Percentiles rank a stretch among this genome's conserved stretches.
phyloP scores from a whole-genome alignment of 2,329 filamentous ascomycete species.

The Thielaviopsis musarum region DNA sequence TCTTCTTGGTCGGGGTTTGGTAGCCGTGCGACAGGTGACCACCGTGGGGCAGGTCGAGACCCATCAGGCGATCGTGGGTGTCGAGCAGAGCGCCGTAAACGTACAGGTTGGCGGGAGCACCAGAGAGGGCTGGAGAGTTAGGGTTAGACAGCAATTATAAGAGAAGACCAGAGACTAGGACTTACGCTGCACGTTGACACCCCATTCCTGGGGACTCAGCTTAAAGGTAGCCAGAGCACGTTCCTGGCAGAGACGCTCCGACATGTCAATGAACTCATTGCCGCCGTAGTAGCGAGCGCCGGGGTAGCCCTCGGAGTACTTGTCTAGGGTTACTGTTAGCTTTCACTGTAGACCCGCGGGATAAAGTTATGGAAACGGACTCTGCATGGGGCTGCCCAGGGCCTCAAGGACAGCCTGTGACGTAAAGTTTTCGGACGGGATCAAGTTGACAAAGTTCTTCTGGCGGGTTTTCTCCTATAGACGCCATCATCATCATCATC shows the following conservation, averaged over 20 bases:
- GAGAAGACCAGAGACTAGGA: slow-evolving; percentile 10
- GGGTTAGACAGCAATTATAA: slow-evolving; percentile 11
- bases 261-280: slow-evolving; percentile 87
- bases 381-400: slow-evolving; percentile 87
- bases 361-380: slow-evolving; percentile 28
- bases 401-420: slow-evolving; percentile 86
- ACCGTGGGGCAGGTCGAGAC: slow-evolving; percentile 87
- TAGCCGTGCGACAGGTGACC: slow-evolving; percentile 95
- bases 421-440: slow-evolving; percentile 90
- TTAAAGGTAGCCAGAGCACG: slow-evolving; percentile 78
- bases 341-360: background rate
- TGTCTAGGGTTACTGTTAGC: slow-evolving; percentile 39
- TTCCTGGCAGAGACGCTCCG: slow-evolving; percentile 78
- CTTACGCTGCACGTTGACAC: slow-evolving; percentile 84
- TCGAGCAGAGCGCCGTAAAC: slow-evolving; percentile 90
- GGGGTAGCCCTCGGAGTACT: slow-evolving; percentile 97
- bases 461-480: slow-evolving; percentile 80
- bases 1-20: slow-evolving; percentile 85
- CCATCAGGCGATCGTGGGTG: slow-evolving; percentile 91
- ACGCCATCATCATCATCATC: background rate
- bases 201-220: slow-evolving; percentile 74
- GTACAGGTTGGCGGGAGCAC: slow-evolving; percentile 61
- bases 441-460: slow-evolving; percentile 96
- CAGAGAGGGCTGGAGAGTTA: slow-evolving; percentile 51
- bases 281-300: slow-evolving; percentile 93